Evolutionary conservation across 2,329 filamentous ascomycete genomes (phyloP), one percentile per base, ranked within the genome.

Genomic region (Colletotrichum sp.): DNA sequence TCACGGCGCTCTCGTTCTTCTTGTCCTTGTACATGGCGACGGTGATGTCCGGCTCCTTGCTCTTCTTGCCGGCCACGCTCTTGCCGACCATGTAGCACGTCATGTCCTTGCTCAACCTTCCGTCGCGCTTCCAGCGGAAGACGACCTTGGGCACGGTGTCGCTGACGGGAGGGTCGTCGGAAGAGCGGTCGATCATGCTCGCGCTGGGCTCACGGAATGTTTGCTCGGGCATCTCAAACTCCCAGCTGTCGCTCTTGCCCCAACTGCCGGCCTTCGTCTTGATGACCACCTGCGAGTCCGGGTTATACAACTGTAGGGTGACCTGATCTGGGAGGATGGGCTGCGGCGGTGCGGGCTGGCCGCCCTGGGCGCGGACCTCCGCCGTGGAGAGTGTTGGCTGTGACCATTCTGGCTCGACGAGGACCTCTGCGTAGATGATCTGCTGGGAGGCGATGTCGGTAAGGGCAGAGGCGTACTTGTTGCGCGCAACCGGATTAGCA

Each of bases 31-130:
- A 98, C 80, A 98, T 90, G 4, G 95, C 96, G n/a, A 98, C 90
- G 0, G 96, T 96, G 79, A 98, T 98, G 84, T 98, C 97, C 0
- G 97, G 96, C 83, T 99, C 97, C 82, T 95, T 96, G 86, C 90
- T 94, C 87, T 95, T 95, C 85, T 93, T 95, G 27, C 91, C 92
- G 34, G 91, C 91, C 0, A 94, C 91, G 15, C 92, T 94, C 82
- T 93, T 94, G 19, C 96, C 96, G 0, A 93, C 94, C 86, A 98
- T 90, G 84, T 94, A 96, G 84, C 96, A 98, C 3, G 94, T 95
- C 88, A 98, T 92, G 81, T 98, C 95, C 85, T 94, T 97, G 74
- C 93, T 94, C 71, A 98, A 86, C 78, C 95, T 94, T 77, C 96
- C 93, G 83, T 98, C 96, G 80, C 93, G 94, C 83, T 95, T 95